phyloP scores from a whole-genome alignment of 768 basidiomycete species.

The Rhizopogon roseolus region DNA sequence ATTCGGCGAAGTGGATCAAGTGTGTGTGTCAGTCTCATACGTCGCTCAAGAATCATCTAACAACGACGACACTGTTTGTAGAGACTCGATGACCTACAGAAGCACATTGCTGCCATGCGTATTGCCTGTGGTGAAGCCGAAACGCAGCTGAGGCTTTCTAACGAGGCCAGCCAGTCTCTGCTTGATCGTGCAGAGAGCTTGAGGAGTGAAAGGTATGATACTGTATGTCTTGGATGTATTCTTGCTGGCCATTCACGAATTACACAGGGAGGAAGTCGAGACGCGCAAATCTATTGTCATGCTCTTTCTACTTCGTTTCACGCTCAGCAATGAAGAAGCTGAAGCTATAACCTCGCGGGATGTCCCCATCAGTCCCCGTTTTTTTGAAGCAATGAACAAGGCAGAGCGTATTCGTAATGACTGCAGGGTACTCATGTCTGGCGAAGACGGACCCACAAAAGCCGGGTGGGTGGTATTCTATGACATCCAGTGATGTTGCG shows the following conservation, averaged over 20 bases:
- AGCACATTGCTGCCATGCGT: slow-evolving; percentile 78
- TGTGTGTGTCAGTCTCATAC: slow-evolving; percentile 36
- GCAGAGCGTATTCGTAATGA: slow-evolving; percentile 79
- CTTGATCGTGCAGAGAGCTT: slow-evolving; percentile 81
- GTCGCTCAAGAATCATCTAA: background rate
- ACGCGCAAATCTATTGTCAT: slow-evolving; percentile 69
- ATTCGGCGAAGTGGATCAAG: slow-evolving; percentile 87
- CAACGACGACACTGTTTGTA: slow-evolving; percentile 23
- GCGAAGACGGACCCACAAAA: slow-evolving; percentile 73
- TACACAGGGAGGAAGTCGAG: slow-evolving; percentile 59
- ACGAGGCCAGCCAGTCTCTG: slow-evolving; percentile 70
- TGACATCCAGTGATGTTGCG: background rate
- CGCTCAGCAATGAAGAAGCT: slow-evolving; percentile 67
- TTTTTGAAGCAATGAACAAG: slow-evolving; percentile 88
- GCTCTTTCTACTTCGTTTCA: slow-evolving; percentile 83
- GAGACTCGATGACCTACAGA: slow-evolving; percentile 82
- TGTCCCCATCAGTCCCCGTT: slow-evolving; percentile 62
- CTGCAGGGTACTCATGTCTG: slow-evolving; percentile 82
- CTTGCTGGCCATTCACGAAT: background rate
- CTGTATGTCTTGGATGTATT: background rate
- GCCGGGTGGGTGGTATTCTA: slow-evolving; percentile 52
- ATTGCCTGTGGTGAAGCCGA: slow-evolving; percentile 80
- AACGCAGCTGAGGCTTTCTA: slow-evolving; percentile 66
- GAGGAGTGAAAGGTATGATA: slow-evolving; percentile 61
- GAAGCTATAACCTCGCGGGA: slow-evolving; percentile 76